Conservation (phyloP, 352 stramenopile genomes). For the Phytophthora pini region DNA sequence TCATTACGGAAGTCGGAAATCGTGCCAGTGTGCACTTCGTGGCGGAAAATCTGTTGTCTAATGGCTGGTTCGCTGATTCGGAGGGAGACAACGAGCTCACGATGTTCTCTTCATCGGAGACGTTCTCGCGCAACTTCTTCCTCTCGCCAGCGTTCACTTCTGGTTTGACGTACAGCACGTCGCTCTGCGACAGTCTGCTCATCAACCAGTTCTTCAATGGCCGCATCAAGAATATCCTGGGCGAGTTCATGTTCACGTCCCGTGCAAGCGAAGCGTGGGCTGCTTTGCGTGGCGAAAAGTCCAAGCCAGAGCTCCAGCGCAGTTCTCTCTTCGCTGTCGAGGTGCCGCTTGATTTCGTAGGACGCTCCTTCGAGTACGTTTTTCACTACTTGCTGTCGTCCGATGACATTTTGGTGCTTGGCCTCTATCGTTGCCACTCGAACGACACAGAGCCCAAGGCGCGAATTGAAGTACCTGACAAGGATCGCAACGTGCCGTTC, state of each 20-base stretch:
- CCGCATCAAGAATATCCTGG: conserved; percentile 88
- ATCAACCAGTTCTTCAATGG: conserved; percentile 92
- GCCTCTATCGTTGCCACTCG: conserved; percentile 78
- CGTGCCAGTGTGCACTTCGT: conserved; percentile 87
- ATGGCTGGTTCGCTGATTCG: conserved; percentile 66
- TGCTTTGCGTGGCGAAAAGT: conserved; percentile 46
- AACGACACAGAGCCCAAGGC: conserved; percentile 20
- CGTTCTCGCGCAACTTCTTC: conserved; percentile 83
- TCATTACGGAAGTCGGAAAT: conserved; percentile 86
- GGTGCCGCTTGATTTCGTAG: conserved; percentile 84
- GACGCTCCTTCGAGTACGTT: conserved; percentile 81
- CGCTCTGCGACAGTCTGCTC: conserved; percentile 84
- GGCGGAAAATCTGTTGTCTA: conserved; percentile 71
- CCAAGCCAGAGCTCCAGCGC: conserved; percentile 49
- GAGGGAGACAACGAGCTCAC: conserved; percentile 37
- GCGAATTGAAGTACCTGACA: conserved; percentile 66
- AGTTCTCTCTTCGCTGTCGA: conserved; percentile 86
- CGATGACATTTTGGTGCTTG: conserved; percentile 79
- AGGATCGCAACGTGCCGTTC: conserved; percentile 75
- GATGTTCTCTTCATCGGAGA: conserved; percentile 54
- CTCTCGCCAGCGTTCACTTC: conserved; percentile 83
- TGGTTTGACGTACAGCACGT: conserved; percentile 86
- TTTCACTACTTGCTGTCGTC: conserved; percentile 86
- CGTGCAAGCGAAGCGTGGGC: conserved; percentile 57
- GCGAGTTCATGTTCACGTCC: conserved; percentile 87